A percentile compares a stretch with the other conserved stretches of the same genome.
phyloP scores from a whole-genome alignment of 345 rosid species.

The Heritiera fomes region DNA sequence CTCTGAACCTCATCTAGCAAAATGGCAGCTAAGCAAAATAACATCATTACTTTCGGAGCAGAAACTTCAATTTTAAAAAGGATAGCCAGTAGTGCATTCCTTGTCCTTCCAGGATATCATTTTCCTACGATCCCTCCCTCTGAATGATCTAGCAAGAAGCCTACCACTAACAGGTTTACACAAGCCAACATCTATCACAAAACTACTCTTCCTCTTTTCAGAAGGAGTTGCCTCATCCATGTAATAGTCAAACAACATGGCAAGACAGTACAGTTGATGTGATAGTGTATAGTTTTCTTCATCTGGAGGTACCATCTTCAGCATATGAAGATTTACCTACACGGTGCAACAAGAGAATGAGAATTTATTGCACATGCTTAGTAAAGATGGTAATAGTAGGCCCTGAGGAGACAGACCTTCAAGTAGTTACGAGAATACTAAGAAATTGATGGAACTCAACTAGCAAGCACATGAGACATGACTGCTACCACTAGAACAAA shows the following conservation, averaged over 20 bases:
- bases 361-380: not conserved
- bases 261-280: conserved; percentile 77
- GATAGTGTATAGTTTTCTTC: conserved; percentile 60
- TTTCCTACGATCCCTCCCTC: conserved; percentile 90
- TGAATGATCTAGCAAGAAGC: conserved; percentile 74
- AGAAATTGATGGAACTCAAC: conserved; percentile 6
- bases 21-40: not conserved
- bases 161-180: conserved; percentile 73
- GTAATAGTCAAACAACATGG: conserved; percentile 79
- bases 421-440: not conserved
- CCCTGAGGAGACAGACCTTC: not conserved
- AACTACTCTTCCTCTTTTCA: conserved; percentile 53
- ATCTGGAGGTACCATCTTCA: conserved; percentile 62
- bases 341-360: conserved; percentile 19
- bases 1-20: not conserved
- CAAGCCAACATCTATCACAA: conserved; percentile 72
- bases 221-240: conserved; percentile 60
- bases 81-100: conserved; percentile 47
- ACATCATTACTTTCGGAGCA: not conserved
- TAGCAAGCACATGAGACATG: not conserved
- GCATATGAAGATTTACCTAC: conserved; percentile 80
- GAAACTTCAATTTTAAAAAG: conserved; percentile 4
- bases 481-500: not conserved
- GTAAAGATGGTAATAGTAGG: not conserved
- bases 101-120: conserved; percentile 88